These are phyloP conservation scores for Spathaspora hagerdaliae DNA, from an alignment of 805 yeast species.

Conservation along the genomic window DNA sequence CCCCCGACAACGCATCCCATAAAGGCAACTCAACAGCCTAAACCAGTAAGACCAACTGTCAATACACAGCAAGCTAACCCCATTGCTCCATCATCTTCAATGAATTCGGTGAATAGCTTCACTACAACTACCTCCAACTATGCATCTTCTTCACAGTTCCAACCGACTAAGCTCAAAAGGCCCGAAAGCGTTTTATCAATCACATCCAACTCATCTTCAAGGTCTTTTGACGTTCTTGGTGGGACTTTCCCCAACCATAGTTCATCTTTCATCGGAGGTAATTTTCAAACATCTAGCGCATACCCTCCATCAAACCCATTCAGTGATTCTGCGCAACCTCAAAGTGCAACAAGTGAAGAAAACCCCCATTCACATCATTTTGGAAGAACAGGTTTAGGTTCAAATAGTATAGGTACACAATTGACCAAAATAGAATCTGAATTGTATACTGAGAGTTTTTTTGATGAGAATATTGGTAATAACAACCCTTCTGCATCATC, in stretches of 20 bases:
- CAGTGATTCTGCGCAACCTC: background rate
- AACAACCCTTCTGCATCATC: conserved; percentile 6
- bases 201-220: conserved; percentile 31
- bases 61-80: background rate
- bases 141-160: conserved; percentile 11
- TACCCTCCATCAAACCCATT: conserved; percentile 12
- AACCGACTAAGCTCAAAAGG: conserved; percentile 25
- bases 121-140: conserved; percentile 1
- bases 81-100: background rate
- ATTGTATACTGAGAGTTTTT: conserved; percentile 7
- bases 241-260: background rate
- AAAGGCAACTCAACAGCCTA: conserved; percentile 15
- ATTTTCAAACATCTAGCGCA: conserved; percentile 10
- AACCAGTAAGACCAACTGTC: conserved; percentile 16
- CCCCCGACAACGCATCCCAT: background rate
- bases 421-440: conserved; percentile 9
- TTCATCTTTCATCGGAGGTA: conserved; percentile 7
- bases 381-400: conserved; percentile 9
- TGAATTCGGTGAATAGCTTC: conserved; percentile 2
- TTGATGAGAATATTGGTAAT: conserved; percentile 2
- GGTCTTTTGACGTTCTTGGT: conserved; percentile 10
- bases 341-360: conserved; percentile 1
- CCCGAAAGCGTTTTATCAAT: conserved; percentile 40
- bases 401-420: conserved; percentile 8
- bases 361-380: conserved; percentile 8